Conservation (phyloP, 345 rosid genomes). For the Firmiana major region DNA sequence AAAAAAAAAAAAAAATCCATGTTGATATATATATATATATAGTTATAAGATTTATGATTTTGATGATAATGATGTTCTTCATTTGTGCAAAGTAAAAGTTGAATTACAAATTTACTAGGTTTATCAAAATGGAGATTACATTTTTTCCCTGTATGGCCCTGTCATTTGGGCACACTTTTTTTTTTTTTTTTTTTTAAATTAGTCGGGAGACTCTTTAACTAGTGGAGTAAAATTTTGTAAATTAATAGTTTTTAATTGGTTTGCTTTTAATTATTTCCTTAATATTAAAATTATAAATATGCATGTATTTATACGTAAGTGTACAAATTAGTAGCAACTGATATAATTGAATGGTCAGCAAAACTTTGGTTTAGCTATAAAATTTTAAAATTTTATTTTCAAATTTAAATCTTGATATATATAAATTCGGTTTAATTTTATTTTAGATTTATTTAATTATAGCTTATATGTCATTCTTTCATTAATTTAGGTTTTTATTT, state of each 20-base stretch:
- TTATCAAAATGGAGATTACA: neutral
- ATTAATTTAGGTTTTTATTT: neutral
- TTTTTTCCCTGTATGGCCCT: neutral
- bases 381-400: too few relatives aligned
- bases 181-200: neutral
- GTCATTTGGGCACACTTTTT: neutral
- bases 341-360: neutral
- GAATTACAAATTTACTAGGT: neutral
- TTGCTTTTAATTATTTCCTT: neutral
- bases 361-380: too few relatives aligned
- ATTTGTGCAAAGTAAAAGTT: neutral
- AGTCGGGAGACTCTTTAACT: neutral
- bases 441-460: too few relatives aligned
- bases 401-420: too few relatives aligned
- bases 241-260: neutral
- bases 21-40: neutral
- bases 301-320: neutral
- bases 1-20: neutral
- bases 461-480: too few relatives aligned
- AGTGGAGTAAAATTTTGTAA: neutral
- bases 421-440: too few relatives aligned
- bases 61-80: neutral
- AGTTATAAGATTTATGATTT: neutral
- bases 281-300: neutral
- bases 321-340: neutral